phyloP scores from a whole-genome alignment of 108 stramenopile genomes.

The Licmophora abbreviata region DNA sequence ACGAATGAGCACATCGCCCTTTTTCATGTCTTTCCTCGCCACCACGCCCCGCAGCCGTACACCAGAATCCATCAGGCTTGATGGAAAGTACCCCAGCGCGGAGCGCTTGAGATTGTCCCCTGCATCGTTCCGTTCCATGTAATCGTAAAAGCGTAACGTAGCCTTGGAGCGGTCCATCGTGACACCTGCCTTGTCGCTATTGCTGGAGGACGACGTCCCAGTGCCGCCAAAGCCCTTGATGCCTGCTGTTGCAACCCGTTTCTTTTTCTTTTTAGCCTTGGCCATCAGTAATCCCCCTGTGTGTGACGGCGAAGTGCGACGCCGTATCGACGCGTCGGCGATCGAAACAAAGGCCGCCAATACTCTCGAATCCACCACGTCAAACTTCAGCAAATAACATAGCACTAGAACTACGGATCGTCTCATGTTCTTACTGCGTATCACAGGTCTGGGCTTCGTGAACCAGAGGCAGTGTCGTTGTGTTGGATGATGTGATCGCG shows the following conservation, averaged over 20 bases:
- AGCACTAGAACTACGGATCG: too few species aligned
- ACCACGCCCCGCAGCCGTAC: conserved; percentile 55
- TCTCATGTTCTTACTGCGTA: too few species aligned
- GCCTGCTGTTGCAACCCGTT: conserved; percentile 10
- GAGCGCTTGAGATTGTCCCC: conserved; percentile 52
- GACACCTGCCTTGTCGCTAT: conserved; percentile 7
- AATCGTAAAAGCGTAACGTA: conserved; percentile 50
- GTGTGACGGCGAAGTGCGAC: too few species aligned
- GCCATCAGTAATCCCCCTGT: too few species aligned
- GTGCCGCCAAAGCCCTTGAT: conserved; percentile 41
- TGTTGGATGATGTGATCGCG: too few species aligned
- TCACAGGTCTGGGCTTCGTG: too few species aligned
- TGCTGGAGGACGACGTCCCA: conserved; percentile 11
- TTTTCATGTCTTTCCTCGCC: conserved; percentile 46
- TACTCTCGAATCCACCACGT: too few species aligned
- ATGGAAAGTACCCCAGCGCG: conserved; percentile 52
- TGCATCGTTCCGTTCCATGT: conserved; percentile 37
- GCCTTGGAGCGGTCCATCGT: conserved; percentile 46
- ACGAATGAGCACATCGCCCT: conserved; percentile 63
- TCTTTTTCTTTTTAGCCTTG: conserved; percentile 4
- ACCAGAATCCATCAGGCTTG: conserved; percentile 14
- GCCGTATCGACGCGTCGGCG: too few species aligned
- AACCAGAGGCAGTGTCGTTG: too few species aligned
- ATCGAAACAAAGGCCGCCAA: too few species aligned
- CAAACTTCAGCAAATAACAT: too few species aligned